Evolutionary conservation across 2,329 filamentous ascomycete species (phyloP).

Genomic region (Zymoseptoria crescenta): DNA sequence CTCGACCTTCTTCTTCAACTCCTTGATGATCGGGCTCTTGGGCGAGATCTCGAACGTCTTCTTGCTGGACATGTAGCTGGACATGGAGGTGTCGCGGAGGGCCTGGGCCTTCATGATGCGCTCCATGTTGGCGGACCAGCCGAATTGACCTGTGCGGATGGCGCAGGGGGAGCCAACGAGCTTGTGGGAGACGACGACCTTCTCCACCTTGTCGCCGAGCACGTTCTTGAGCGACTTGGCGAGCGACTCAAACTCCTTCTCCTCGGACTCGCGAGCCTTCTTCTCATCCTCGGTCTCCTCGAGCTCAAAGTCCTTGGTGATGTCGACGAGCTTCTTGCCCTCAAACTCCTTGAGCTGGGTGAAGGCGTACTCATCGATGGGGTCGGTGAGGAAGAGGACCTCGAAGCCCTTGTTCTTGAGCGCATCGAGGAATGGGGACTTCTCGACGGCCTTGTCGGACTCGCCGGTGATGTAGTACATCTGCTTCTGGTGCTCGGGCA

Average conservation of each 20-base stretch:
- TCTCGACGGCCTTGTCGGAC: slow-evolving; percentile 94
- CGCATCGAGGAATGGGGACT: slow-evolving; percentile 97
- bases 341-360: slow-evolving; percentile 99
- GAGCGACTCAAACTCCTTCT: slow-evolving; percentile 94
- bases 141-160: slow-evolving; percentile 98
- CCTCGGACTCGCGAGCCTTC: slow-evolving; percentile 85
- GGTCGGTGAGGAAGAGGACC: slow-evolving; percentile 98
- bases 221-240: slow-evolving; percentile 99
- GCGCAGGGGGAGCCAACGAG: slow-evolving; percentile 88
- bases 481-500: slow-evolving; percentile 99
- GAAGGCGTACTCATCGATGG: slow-evolving; percentile 99
- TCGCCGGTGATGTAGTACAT: slow-evolving; percentile 99
- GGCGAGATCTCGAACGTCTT: slow-evolving; percentile 99
- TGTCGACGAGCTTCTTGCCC: slow-evolving; percentile 99
- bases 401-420: slow-evolving; percentile 99
- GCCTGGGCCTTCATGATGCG: slow-evolving; percentile 99
- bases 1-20: slow-evolving; percentile 99
- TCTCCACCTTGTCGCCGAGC: slow-evolving; percentile 98
- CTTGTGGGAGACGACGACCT: slow-evolving; percentile 99
- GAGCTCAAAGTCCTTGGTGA: slow-evolving; percentile 99
- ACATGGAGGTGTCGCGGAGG: slow-evolving; percentile 99
- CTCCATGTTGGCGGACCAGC: slow-evolving; percentile 99
- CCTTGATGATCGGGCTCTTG: slow-evolving; percentile 94
- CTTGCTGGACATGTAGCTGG: slow-evolving; percentile 99
- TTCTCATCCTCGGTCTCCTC: slow-evolving; percentile 99